Evolutionary conservation across 2,329 filamentous ascomycete genomes (phyloP).

Genomic region (Zymoseptoria pseudotritici): DNA sequence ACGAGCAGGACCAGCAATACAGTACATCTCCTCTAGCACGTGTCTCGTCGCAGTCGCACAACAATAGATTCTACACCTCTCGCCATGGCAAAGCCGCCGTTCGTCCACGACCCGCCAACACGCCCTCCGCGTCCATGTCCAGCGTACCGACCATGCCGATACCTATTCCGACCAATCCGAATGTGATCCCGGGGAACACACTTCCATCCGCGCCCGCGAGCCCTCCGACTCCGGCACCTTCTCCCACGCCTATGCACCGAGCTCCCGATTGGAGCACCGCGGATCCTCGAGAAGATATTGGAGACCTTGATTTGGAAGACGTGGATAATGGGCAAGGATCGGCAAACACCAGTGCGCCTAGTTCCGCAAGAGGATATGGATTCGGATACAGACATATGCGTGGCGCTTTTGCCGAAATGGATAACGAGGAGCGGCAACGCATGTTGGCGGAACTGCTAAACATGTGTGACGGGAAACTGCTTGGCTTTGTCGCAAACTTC

Average conservation of each 20-base stretch:
- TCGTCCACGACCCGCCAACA: constrained; percentile 41
- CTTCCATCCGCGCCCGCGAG: constrained; percentile 58
- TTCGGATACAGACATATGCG: constrained; percentile 62
- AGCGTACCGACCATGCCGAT: constrained; percentile 35
- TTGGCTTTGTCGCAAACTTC: constrained; percentile 94
- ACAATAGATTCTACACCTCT: constrained; percentile 25
- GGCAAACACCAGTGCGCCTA: constrained; percentile 18
- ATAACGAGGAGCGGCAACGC: constrained; percentile 66
- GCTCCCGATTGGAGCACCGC: constrained; percentile 69
- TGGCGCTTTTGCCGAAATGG: constrained; percentile 71
- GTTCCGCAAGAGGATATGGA: constrained; percentile 22
- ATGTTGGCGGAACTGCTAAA: constrained; percentile 84
- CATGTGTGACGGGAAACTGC: constrained; percentile 86
- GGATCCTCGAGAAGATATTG: constrained; percentile 73
- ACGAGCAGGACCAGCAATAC: constrained; percentile 10
- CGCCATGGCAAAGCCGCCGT: constrained; percentile 31
- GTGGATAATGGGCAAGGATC: constrained; percentile 15
- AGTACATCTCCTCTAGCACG: constrained; percentile 22
- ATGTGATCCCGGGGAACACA: constrained; percentile 51
- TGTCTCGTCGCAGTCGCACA: constrained; percentile 26
- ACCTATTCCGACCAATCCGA: constrained; percentile 37
- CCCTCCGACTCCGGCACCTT: constrained; percentile 60
- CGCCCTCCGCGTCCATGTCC: constrained; percentile 25
- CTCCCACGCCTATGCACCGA: constrained; percentile 55
- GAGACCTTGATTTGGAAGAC: constrained; percentile 35